A percentile compares a stretch with the other conserved stretches of the same genome.
phyloP scores from a whole-genome alignment of 257 asterid species.

The Datura wrightii region DNA sequence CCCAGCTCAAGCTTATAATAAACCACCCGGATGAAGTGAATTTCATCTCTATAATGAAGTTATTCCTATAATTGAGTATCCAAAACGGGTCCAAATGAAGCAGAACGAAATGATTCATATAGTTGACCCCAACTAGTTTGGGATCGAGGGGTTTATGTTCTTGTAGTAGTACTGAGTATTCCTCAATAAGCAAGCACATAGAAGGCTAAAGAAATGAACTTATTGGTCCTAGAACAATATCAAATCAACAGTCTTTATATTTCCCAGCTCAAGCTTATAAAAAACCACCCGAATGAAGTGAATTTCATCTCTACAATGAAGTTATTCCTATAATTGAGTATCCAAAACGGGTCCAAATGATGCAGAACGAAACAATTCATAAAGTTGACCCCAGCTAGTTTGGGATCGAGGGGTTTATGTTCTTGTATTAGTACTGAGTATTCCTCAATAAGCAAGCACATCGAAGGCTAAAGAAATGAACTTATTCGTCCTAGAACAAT shows the following conservation, averaged over 20 bases:
- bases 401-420: not conserved
- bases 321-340: not conserved
- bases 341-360: not conserved
- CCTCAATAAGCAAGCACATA: not conserved
- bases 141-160: not conserved
- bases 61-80: not conserved
- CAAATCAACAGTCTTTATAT: not conserved
- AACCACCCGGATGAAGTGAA: not conserved
- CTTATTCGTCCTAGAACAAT: not conserved
- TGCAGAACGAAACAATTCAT: not conserved
- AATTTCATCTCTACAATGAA: not conserved
- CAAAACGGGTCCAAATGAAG: not conserved
- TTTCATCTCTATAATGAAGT: not conserved
- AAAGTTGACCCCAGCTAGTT: not conserved
- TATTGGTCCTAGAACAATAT: not conserved
- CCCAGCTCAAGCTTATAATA: not conserved
- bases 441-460: not conserved
- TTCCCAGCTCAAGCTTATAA: not conserved
- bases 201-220: too few species aligned
- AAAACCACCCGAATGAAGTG: not conserved
- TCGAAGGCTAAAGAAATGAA: not conserved
- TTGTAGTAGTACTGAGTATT: too few species aligned
- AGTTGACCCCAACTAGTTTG: not conserved
- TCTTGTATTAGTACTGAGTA: not conserved
- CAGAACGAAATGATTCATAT: not conserved